phyloP scores from a whole-genome alignment of 169 alveolate genomes.

The Babesia gibsoni region DNA sequence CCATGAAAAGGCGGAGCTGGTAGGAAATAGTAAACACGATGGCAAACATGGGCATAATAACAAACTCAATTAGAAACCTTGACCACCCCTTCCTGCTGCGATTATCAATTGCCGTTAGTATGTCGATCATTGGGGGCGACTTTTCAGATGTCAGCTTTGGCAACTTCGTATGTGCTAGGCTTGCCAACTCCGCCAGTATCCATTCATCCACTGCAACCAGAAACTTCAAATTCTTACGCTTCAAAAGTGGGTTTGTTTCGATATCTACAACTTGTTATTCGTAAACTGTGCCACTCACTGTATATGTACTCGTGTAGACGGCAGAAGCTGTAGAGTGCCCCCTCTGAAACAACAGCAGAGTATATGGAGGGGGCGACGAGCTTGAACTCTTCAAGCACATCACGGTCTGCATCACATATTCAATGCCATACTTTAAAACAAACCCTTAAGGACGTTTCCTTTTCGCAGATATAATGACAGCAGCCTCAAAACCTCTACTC shows the following conservation, averaged over 20 bases:
- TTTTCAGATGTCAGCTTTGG: neutral
- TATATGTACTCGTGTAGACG: conserved; percentile 5
- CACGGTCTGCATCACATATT: neutral
- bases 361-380: conserved; percentile 24
- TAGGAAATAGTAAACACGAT: neutral
- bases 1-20: no score
- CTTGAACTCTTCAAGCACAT: conserved; percentile 13
- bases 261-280: neutral
- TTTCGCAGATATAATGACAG: conserved; percentile 26
- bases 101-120: neutral
- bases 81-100: conserved; percentile 43
- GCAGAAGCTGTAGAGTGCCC: conserved; percentile 11
- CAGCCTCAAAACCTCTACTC: conserved; percentile 27
- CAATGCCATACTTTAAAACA: neutral
- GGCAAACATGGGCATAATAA: conserved; percentile 14
- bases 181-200: conserved; percentile 1
- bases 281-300: neutral
- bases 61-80: conserved; percentile 15
- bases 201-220: conserved; percentile 26
- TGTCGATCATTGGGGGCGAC: conserved; percentile 6
- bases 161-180: neutral
- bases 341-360: conserved; percentile 18
- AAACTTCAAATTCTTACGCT: conserved; percentile 18
- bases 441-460: conserved; percentile 10
- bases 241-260: neutral